Conservation (phyloP, 495 filamentous ascomycete species). For the Apodospora peruviana region DNA sequence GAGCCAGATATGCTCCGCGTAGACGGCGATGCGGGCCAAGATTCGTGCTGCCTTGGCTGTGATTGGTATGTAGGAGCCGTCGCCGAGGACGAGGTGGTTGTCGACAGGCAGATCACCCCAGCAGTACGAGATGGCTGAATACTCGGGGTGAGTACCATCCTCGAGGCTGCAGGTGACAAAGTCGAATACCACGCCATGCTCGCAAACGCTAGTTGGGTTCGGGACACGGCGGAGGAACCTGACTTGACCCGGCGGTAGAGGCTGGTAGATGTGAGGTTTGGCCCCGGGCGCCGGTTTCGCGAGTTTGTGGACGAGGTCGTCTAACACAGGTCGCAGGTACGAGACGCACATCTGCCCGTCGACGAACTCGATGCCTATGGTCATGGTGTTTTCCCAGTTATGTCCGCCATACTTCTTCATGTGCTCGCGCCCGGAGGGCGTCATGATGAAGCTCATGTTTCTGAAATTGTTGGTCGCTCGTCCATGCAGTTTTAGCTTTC, state of each 20-base stretch:
- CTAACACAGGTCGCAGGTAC: not conserved
- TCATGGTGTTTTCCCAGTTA: not conserved
- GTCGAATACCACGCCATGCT: not conserved
- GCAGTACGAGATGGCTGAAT: not conserved
- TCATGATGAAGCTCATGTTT: not conserved
- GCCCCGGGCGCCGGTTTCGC: not conserved
- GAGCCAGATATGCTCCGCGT: conserved; percentile 10
- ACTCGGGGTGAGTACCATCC: not conserved
- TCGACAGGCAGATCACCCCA: not conserved
- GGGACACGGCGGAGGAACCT: conserved; percentile 1
- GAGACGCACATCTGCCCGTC: not conserved
- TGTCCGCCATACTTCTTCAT: not conserved
- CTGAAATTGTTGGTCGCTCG: too few species aligned
- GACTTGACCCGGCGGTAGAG: not conserved
- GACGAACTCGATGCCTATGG: not conserved
- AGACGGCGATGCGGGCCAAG: conserved; percentile 1
- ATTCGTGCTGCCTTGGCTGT: not conserved
- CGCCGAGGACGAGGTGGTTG: not conserved
- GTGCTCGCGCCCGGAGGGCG: not conserved
- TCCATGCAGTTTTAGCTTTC: too few species aligned
- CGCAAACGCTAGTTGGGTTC: not conserved
- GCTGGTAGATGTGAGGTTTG: not conserved
- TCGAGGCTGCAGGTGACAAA: conserved; percentile 3
- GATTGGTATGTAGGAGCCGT: not conserved
- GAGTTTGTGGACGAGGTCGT: not conserved